These are phyloP conservation scores for Ormosia emarginata DNA, from an alignment of 306 rosid species.

Conservation along the genomic window DNA sequence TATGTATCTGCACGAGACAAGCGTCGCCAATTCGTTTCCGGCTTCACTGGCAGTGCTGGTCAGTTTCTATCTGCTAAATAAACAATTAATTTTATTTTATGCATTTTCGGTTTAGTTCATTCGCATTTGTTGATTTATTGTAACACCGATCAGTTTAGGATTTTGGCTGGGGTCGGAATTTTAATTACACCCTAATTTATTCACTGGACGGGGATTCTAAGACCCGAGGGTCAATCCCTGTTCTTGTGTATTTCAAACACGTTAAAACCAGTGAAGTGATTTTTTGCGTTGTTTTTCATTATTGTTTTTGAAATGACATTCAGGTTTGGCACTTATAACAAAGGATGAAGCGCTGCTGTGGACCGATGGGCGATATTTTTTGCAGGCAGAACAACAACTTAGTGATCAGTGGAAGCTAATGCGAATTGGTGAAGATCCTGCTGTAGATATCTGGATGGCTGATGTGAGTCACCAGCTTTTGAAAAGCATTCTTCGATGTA, in stretches of 20 bases:
- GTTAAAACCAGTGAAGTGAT: background rate
- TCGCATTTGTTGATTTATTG: background rate
- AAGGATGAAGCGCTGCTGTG: conserved; percentile 71
- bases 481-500: background rate
- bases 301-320: background rate
- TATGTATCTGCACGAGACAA: conserved; percentile 89
- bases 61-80: conserved; percentile 5
- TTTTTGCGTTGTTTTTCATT: background rate
- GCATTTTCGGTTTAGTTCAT: background rate
- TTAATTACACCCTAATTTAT: background rate
- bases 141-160: background rate
- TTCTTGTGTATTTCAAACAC: conserved; percentile 7
- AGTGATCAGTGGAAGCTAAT: conserved; percentile 86
- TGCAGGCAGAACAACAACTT: conserved; percentile 88
- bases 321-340: conserved; percentile 92
- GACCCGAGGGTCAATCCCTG: background rate
- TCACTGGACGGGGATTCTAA: background rate
- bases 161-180: background rate
- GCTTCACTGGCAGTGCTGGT: conserved; percentile 98
- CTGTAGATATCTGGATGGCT: conserved; percentile 87
- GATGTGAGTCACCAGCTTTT: conserved; percentile 58
- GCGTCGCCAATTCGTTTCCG: conserved; percentile 86
- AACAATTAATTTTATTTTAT: background rate
- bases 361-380: conserved; percentile 96
- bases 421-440: conserved; percentile 96